Percentiles rank a stretch among this genome's conserved stretches.
phyloP scores from a whole-genome alignment of 345 rosid species.

The Anacardium occidentale region DNA sequence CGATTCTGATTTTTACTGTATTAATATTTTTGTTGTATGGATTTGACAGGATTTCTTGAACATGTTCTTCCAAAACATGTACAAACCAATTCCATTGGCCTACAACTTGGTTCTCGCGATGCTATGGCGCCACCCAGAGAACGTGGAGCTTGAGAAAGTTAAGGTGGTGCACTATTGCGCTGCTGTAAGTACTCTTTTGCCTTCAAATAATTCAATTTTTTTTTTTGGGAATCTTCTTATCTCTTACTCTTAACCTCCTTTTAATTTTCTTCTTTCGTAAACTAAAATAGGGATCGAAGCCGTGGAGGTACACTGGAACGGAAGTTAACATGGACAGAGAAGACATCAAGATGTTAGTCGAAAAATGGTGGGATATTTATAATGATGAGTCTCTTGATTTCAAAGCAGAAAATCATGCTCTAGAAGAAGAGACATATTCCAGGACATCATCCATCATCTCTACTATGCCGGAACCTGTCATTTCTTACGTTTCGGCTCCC shows the following conservation, averaged over 20 bases:
- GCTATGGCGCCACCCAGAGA: conserved; percentile 94
- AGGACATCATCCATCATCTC: conserved; percentile 46
- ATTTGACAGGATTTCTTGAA: conserved; percentile 66
- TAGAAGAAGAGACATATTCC: conserved; percentile 39
- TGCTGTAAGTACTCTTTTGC: conserved; percentile 54
- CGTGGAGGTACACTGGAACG: conserved; percentile 89
- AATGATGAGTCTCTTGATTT: conserved; percentile 59
- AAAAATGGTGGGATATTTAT: conserved; percentile 81
- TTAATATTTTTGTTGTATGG: neutral
- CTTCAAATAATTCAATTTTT: neutral
- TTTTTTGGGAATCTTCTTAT: too few species aligned
- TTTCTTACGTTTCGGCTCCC: conserved; percentile 61
- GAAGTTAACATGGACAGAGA: conserved; percentile 82
- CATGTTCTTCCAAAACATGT: conserved; percentile 66
- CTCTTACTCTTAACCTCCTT: too few species aligned
- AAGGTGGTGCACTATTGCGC: conserved; percentile 87
- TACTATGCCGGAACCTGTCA: conserved; percentile 51
- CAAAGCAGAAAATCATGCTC: conserved; percentile 23
- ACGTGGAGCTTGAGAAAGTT: conserved; percentile 59
- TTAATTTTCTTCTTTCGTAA: neutral
- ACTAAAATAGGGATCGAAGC: conserved; percentile 64
- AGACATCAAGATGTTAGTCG: conserved; percentile 71
- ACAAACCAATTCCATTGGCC: conserved; percentile 59
- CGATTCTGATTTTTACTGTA: neutral
- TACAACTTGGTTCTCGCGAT: conserved; percentile 82